Percentiles rank a stretch among this genome's conserved stretches.
Conservation (phyloP, 768 basidiomycete species). For the Cyclocybe cylindracea region DNA sequence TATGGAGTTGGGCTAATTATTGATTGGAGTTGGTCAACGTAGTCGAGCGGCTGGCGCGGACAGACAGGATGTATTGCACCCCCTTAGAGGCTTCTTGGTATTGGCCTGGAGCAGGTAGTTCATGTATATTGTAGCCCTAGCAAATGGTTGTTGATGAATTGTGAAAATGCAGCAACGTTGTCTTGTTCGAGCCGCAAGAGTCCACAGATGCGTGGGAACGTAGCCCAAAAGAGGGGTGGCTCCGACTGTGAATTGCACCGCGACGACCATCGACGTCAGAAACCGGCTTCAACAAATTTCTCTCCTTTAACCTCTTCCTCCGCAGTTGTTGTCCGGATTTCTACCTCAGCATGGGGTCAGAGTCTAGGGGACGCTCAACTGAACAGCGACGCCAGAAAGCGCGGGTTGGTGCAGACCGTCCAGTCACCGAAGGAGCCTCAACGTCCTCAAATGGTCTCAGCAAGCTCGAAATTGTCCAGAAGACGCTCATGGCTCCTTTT, state of each 20-base stretch:
- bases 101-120: too few relatives aligned
- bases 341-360: conserved; percentile 36
- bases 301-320: conserved; percentile 14
- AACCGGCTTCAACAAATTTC: conserved; percentile 24
- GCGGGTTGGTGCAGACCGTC: conserved; percentile 39
- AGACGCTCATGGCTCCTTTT: conserved; percentile 73
- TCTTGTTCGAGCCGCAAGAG: too few relatives aligned
- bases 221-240: conserved; percentile 13
- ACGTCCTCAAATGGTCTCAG: conserved; percentile 37
- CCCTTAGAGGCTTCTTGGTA: too few relatives aligned
- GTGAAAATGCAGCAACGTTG: too few relatives aligned
- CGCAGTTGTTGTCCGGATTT: conserved; percentile 8
- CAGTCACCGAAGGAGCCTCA: conserved; percentile 28
- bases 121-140: too few relatives aligned
- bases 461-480: conserved; percentile 66
- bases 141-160: too few relatives aligned
- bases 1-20: conserved; percentile 73
- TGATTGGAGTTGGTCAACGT: conserved; percentile 68
- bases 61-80: not conserved
- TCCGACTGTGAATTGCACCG: conserved; percentile 11
- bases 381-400: conserved; percentile 38
- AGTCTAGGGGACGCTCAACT: conserved; percentile 30
- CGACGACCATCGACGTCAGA: conserved; percentile 17
- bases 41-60: not conserved
- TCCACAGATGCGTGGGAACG: conserved; percentile 12